Evolutionary conservation across 768 basidiomycete genomes (phyloP), one percentile per base, ranked within the genome.

Genomic region (Pleurotus giganteus): DNA sequence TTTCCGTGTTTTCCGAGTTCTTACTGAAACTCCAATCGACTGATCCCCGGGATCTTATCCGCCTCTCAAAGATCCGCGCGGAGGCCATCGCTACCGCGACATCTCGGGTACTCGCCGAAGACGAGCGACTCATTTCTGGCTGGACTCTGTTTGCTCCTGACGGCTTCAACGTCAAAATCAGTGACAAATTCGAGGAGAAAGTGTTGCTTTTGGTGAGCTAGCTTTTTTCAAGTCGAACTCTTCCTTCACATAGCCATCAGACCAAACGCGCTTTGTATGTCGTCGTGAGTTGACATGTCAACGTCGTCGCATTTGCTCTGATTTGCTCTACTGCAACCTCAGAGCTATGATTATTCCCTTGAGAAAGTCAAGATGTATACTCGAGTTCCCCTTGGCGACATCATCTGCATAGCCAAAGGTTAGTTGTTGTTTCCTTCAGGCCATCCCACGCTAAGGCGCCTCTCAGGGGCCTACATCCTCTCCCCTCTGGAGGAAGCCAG

Each of bases 71-170:
- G 68, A 88, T 98, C 46, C 83, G 97, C 29, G 83, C 89, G 21
- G 95, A 94, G 62, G 97, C 97, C 2, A 89, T 98, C 60, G 91
- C 95, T 29, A 95, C 89, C 0, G 90, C 88, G 42, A 85, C 91
- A 1, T 85, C 87, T 1, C 76, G 88, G 26, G 86, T 93, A 2
- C 64, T 96, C 4, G 70, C 76, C 4, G 89, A 91, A 57, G 89
- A 84, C 12, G 93, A 99, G 65, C 75, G 81, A 2, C 68, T 93
- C 41, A 63, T 93, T 4, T 85, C 82, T 4, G 96, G 94, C 1
- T 98, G 97, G 96, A 98, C 95, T 0, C 66, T 98, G 24, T 86
- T 98, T 59, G 82, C 91, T 0, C 97, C 97, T 0, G 82, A 85
- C 60, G 82, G 88, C 49, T 65, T 90, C 51, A 90, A 89, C 62